Base-by-base conservation (phyloP, 2,329 filamentous ascomycete genomes). In the Cordyceps militaris region DNA sequence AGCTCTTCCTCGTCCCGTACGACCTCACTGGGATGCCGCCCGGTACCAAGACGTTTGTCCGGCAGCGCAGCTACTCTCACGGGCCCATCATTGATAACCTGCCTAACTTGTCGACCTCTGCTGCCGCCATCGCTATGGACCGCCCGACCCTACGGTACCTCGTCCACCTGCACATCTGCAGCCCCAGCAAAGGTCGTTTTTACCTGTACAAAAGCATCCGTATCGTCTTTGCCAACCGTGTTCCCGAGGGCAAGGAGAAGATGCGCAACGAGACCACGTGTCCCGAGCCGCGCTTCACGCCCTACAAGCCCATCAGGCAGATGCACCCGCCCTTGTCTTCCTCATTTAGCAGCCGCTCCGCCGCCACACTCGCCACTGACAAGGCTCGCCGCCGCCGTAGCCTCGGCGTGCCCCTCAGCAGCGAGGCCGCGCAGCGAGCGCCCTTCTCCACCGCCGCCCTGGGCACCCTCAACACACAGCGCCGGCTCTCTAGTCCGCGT, bases 171-270 rank as follows among this genome's bases (percentile, higher is more conserved):
- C 91, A 97, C 68, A 94, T 99, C 58, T 97, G 93, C 72, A 93
- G 87, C 66, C 88, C 91, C 1, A 84, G 86, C 0, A 88, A 86
- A 62, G 91, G 89, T 6, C 85, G 92, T 13, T 96, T 86, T 70
- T 97, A 91, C 66, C 77, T 99, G 6, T 94, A 97, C 75, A 95
- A 94, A 66, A 91, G 84, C 65, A 88, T 97, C 59, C 86, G 94
- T 14, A 90, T 97, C 36, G 93, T 99, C 3, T 99, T 99, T 69
- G 94, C 94, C 56, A 97, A 97, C 68, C 85, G 94, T 26, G 93
- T 97, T 0, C 93, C 94, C 0, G 94, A 97, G 65, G 93, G 91
- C 42, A 96, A 97, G 69, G 93, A 97, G 72, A 93, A 87, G 67
- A 79, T 99, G 40, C 82, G 87, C 32, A 97, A 95, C 66, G 94